Percentiles rank a stretch among this genome's conserved stretches.
Conservation (phyloP, 805 yeast species). For the Metschnikowia bowlesiae region DNA sequence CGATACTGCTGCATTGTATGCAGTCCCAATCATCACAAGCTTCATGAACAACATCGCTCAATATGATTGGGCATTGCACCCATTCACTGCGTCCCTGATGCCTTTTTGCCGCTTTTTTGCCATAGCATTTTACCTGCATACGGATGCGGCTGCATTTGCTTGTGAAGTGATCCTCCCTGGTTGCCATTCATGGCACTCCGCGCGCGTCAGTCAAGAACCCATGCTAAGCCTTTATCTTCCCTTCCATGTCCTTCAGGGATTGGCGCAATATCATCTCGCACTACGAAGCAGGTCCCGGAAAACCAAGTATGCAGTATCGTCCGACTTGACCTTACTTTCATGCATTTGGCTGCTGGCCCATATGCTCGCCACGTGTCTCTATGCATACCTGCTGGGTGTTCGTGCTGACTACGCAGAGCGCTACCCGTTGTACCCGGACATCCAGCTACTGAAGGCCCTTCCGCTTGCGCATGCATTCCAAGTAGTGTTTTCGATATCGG, state of each 20-base stretch:
- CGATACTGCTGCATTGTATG: too few species aligned
- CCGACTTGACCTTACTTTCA: constrained; percentile 13
- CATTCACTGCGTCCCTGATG: too few species aligned
- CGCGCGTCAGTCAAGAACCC: not conserved
- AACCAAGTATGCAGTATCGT: constrained; percentile 8
- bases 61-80: too few species aligned
- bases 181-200: too few species aligned
- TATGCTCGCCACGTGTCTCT: constrained; percentile 7
- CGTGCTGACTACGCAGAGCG: constrained; percentile 8
- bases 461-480: not conserved
- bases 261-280: constrained; percentile 4
- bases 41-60: too few species aligned
- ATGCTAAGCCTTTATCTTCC: constrained; percentile 4
- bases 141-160: too few species aligned
- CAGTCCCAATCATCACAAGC: too few species aligned
- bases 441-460: not conserved
- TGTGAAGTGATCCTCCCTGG: too few species aligned
- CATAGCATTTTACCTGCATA: too few species aligned
- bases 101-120: too few species aligned
- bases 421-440: constrained; percentile 10
- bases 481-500: not conserved
- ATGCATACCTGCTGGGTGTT: constrained; percentile 8
- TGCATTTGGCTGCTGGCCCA: constrained; percentile 10
- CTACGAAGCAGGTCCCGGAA: constrained; percentile 2
- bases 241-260: constrained; percentile 7